Conservation (phyloP, 129 eudicot species). For the Tanacetum coccineum region DNA sequence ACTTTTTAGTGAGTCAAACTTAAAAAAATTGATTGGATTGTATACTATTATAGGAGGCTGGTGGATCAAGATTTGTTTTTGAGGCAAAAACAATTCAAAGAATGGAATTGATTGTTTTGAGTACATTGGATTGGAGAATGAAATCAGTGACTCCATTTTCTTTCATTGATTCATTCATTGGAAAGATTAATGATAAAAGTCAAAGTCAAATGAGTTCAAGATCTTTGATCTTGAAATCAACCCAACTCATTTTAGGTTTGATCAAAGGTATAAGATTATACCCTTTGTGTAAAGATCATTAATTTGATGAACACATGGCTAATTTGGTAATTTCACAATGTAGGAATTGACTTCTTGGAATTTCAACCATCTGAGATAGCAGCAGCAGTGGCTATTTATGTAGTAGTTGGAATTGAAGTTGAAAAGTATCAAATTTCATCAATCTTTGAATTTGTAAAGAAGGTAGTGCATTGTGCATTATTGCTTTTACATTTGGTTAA, state of each 20-base stretch:
- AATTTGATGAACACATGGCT: neutral
- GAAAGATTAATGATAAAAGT: slow-evolving; percentile 33
- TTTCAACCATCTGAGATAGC: slow-evolving; percentile 72
- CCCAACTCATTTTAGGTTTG: slow-evolving; percentile 50
- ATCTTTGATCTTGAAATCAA: slow-evolving; percentile 35
- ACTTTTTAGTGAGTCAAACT: slow-evolving; percentile 15
- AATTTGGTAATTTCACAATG: slow-evolving; percentile 34
- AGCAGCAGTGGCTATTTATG: slow-evolving; percentile 65
- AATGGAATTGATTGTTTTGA: slow-evolving; percentile 70
- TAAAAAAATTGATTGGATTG: neutral
- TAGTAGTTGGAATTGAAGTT: slow-evolving; percentile 36
- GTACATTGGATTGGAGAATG: slow-evolving; percentile 80
- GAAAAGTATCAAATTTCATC: slow-evolving; percentile 30
- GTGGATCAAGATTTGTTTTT: slow-evolving; percentile 53
- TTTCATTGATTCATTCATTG: slow-evolving; percentile 51
- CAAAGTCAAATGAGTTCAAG: slow-evolving; percentile 37
- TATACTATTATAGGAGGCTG: slow-evolving; percentile 28
- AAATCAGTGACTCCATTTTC: slow-evolving; percentile 68
- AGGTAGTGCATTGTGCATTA: slow-evolving; percentile 36
- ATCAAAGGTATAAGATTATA: slow-evolving; percentile 35
- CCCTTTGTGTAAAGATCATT: neutral
- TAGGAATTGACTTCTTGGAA: slow-evolving; percentile 71
- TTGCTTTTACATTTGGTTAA: slow-evolving; percentile 5
- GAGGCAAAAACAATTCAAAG: slow-evolving; percentile 62
- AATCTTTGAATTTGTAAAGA: slow-evolving; percentile 33